phyloP scores from a whole-genome alignment of 495 filamentous ascomycete genomes.

The Talaromyces borbonicus region DNA sequence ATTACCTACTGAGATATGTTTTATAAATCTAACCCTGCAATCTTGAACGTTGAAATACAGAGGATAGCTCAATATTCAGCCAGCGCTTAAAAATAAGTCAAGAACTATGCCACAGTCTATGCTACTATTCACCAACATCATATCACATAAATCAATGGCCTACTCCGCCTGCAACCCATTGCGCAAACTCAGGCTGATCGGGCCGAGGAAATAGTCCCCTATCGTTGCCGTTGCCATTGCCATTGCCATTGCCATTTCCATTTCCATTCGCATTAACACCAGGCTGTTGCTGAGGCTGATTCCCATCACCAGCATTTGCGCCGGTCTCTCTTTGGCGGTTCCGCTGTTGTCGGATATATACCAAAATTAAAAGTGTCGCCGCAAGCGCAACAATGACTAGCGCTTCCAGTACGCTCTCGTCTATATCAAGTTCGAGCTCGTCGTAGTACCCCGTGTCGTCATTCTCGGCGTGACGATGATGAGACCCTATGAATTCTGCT shows the following conservation, averaged over 20 bases:
- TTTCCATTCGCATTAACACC: slow-evolving; percentile 14
- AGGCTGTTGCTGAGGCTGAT: slow-evolving; percentile 13
- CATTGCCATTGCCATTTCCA: slow-evolving; percentile 8
- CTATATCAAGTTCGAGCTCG: slow-evolving; percentile 48
- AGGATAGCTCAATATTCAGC: too few species aligned
- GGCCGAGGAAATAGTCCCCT: slow-evolving; percentile 63
- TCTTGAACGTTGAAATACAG: too few species aligned
- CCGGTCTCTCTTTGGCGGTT: slow-evolving; percentile 37
- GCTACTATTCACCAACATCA: slow-evolving; percentile 12
- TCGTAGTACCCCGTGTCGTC: slow-evolving; percentile 57
- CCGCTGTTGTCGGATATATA: slow-evolving; percentile 76
- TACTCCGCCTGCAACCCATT: slow-evolving; percentile 69
- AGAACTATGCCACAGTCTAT: neutral
- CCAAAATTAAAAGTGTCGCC: slow-evolving; percentile 61
- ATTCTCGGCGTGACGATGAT: slow-evolving; percentile 34
- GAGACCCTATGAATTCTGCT: slow-evolving; percentile 41
- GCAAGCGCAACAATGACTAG: slow-evolving; percentile 72
- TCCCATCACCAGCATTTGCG: slow-evolving; percentile 5
- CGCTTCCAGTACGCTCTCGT: slow-evolving; percentile 73
- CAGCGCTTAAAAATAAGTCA: neutral
- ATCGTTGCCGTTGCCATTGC: slow-evolving; percentile 34
- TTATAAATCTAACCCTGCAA: too few species aligned
- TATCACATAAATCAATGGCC: slow-evolving; percentile 47
- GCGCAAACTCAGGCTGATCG: slow-evolving; percentile 58
- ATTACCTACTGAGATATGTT: too few species aligned